Conservation (phyloP, 352 stramenopile species). For the Pelagophyceae sp. region DNA sequence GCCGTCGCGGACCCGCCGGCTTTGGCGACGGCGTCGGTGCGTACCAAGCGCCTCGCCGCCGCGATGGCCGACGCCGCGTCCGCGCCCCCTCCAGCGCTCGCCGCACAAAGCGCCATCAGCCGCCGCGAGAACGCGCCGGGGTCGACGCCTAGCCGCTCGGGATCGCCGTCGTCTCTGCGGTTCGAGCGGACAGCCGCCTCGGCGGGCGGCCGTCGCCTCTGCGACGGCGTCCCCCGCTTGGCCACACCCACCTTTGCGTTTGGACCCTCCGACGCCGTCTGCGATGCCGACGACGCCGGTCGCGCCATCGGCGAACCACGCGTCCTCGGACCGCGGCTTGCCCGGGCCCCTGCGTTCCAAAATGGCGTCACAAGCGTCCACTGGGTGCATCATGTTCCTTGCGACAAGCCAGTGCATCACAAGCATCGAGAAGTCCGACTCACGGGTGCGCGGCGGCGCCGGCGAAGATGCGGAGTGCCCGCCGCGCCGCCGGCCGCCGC, state of each 20-base stretch:
- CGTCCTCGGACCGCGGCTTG: slow-evolving; percentile 33
- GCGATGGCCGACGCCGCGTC: not conserved
- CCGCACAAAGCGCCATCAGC: not conserved
- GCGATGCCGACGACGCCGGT: slow-evolving; percentile 58
- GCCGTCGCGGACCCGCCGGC: slow-evolving; percentile 60
- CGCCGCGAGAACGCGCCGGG: slow-evolving; percentile 10
- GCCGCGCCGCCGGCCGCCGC: too few species aligned
- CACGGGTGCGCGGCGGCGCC: not conserved
- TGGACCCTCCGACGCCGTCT: slow-evolving; percentile 69
- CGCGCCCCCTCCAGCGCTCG: not conserved
- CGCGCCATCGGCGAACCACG: slow-evolving; percentile 28
- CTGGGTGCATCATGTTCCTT: too few species aligned
- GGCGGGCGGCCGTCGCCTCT: too few species aligned
- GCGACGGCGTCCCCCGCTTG: too few species aligned
- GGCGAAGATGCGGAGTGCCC: not conserved
- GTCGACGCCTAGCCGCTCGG: too few species aligned
- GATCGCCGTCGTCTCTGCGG: too few species aligned
- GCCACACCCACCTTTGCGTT: slow-evolving; percentile 58
- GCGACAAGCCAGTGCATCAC: too few species aligned
- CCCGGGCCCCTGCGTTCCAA: too few species aligned
- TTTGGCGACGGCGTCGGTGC: slow-evolving; percentile 43
- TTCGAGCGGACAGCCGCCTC: too few species aligned
- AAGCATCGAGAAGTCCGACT: too few species aligned
- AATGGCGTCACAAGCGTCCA: too few species aligned
- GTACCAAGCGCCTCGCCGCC: not conserved